Percentiles rank a stretch among this genome's conserved stretches.
Conservation (phyloP, 1,284 basidiomycete genomes). For the Irpex rosettiformis region DNA sequence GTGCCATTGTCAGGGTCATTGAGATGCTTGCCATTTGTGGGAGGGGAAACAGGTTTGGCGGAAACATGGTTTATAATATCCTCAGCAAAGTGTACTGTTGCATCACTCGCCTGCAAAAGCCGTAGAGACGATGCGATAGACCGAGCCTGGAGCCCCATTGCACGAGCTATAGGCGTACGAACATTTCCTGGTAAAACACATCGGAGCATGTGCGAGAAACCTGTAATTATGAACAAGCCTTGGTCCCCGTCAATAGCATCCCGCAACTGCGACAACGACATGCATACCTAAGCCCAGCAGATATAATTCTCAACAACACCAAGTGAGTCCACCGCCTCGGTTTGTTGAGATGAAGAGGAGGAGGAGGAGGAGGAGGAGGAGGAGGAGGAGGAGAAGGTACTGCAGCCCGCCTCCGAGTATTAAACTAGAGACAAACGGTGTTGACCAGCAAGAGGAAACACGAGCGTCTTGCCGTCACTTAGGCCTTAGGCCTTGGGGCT, state of each 20-base stretch:
- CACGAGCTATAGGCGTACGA: slow-evolving; percentile 12
- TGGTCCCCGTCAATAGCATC: not conserved
- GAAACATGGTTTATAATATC: not conserved
- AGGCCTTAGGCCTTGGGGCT: too few relatives aligned
- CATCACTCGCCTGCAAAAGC: not conserved
- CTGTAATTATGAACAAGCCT: not conserved
- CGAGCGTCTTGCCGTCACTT: not conserved
- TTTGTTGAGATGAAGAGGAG: too few relatives aligned
- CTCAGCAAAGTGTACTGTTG: not conserved
- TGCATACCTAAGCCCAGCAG: not conserved
- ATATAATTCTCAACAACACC: not conserved
- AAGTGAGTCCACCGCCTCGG: not conserved
- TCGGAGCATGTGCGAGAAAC: slow-evolving; percentile 18
- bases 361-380: too few relatives aligned
- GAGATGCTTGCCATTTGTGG: not conserved
- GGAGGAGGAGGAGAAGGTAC: too few relatives aligned
- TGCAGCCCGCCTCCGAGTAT: too few relatives aligned
- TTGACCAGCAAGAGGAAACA: too few relatives aligned
- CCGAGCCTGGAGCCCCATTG: slow-evolving; percentile 11
- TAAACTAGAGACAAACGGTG: too few relatives aligned
- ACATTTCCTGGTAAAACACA: slow-evolving; percentile 12
- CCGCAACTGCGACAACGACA: not conserved
- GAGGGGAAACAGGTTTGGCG: not conserved
- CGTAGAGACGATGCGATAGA: not conserved
- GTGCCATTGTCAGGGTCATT: too few relatives aligned